Percentiles rank a stretch among this genome's conserved stretches.
phyloP scores from a whole-genome alignment of 352 stramenopile genomes.

The Phytophthora colocasiae region DNA sequence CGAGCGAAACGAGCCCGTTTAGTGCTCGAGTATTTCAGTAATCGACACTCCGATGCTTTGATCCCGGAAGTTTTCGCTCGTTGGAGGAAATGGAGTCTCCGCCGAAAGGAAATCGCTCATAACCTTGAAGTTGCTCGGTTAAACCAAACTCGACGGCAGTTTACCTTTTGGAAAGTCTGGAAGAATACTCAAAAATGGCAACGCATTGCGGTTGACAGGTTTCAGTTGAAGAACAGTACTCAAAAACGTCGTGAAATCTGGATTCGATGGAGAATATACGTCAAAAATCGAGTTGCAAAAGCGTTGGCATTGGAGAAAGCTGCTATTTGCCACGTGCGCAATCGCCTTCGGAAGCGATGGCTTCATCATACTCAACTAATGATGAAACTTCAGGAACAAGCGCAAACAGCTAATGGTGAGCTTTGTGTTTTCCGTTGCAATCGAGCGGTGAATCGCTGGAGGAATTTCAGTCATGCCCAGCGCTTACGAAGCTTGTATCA shows the following conservation, averaged over 20 bases:
- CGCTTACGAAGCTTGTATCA: slow-evolving; percentile 23
- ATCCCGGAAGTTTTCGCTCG: slow-evolving; percentile 31
- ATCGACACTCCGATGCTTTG: slow-evolving; percentile 35
- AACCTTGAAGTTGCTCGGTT: slow-evolving; percentile 9
- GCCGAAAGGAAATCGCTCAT: slow-evolving; percentile 5
- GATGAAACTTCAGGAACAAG: slow-evolving; percentile 8
- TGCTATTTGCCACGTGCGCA: slow-evolving; percentile 25
- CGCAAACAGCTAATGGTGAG: slow-evolving; percentile 3
- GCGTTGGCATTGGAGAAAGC: slow-evolving; percentile 9
- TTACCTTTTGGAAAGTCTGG: slow-evolving; percentile 22
- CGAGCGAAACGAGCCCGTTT: slow-evolving; percentile 39
- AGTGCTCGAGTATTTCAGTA: slow-evolving; percentile 49
- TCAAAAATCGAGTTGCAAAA: slow-evolving; percentile 13
- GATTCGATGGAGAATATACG: slow-evolving; percentile 31
- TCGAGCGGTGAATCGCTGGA: slow-evolving; percentile 35
- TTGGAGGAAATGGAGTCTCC: slow-evolving; percentile 25
- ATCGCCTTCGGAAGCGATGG: slow-evolving; percentile 34
- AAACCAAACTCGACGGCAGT: slow-evolving; percentile 11
- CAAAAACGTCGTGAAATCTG: slow-evolving; percentile 19
- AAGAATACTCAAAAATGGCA: slow-evolving; percentile 25
- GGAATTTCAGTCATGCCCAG: slow-evolving; percentile 3
- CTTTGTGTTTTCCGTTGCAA: slow-evolving; percentile 23
- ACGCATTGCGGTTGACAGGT: slow-evolving; percentile 12
- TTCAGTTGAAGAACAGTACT: slow-evolving; percentile 10
- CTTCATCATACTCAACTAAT: slow-evolving; percentile 10